A percentile compares a stretch with the other conserved stretches of the same genome.
phyloP scores from a whole-genome alignment of 768 basidiomycete species.

The Podaxis sp. region DNA sequence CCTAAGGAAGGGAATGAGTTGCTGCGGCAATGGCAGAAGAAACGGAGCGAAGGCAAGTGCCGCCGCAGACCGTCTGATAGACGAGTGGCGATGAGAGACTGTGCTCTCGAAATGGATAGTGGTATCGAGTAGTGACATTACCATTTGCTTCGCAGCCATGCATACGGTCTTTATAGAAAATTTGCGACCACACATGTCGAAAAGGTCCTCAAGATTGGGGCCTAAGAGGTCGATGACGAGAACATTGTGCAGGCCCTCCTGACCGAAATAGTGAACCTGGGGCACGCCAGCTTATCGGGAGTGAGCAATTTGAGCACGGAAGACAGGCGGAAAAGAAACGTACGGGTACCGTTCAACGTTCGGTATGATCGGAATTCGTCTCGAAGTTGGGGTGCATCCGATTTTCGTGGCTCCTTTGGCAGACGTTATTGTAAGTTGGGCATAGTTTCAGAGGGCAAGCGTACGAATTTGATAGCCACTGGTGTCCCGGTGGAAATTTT shows the following conservation, averaged over 20 bases:
- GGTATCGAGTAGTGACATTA: slow-evolving; percentile 34
- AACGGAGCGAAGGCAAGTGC: neutral
- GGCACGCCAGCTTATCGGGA: slow-evolving; percentile 79
- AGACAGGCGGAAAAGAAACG: slow-evolving; percentile 29
- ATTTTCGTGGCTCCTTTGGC: slow-evolving; percentile 88
- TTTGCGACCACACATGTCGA: slow-evolving; percentile 99
- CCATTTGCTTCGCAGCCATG: slow-evolving; percentile 99
- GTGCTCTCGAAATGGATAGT: neutral
- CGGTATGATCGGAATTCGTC: slow-evolving; percentile 98
- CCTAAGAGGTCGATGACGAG: slow-evolving; percentile 93
- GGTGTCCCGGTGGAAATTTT: slow-evolving; percentile 84
- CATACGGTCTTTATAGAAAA: slow-evolving; percentile 98
- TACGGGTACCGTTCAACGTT: slow-evolving; percentile 87
- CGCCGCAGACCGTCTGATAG: neutral
- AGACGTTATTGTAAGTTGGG: slow-evolving; percentile 10
- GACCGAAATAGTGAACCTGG: slow-evolving; percentile 98
- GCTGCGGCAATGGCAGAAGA: neutral
- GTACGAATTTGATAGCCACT: slow-evolving; percentile 96
- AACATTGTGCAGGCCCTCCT: slow-evolving; percentile 97
- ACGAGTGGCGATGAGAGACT: neutral
- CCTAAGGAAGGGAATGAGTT: slow-evolving; percentile 41
- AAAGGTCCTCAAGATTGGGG: slow-evolving; percentile 96
- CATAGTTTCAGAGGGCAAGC: slow-evolving; percentile 26
- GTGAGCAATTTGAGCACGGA: slow-evolving; percentile 14
- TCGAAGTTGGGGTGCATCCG: slow-evolving; percentile 94